These are phyloP conservation scores for Cunninghamia lanceolata DNA, from an alignment of 75 land plant species.

Conservation along the genomic window DNA sequence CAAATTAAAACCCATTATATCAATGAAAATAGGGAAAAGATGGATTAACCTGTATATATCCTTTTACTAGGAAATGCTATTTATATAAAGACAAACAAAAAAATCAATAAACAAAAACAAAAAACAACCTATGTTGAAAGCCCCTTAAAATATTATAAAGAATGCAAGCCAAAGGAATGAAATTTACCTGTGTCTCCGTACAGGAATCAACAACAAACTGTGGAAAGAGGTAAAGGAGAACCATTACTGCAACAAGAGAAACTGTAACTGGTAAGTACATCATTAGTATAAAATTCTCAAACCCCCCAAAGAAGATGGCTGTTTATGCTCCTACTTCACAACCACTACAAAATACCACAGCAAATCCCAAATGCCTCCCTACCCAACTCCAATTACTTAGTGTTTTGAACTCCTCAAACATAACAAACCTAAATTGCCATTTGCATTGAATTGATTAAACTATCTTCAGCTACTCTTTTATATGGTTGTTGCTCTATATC, in stretches of 20 bases:
- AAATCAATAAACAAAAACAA: background rate
- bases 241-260: background rate
- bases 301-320: background rate
- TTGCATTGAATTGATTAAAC: too few species aligned
- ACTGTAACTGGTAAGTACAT: background rate
- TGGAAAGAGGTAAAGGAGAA: background rate
- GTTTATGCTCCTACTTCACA: background rate
- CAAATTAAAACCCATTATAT: background rate
- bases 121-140: background rate
- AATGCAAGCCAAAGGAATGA: background rate
- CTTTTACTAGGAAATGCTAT: background rate
- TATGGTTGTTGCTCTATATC: too few species aligned
- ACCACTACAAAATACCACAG: background rate
- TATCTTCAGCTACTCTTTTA: too few species aligned
- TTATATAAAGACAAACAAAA: background rate
- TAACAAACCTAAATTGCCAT: too few species aligned
- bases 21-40: too few species aligned
- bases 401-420: too few species aligned
- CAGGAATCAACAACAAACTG: background rate
- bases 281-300: background rate
- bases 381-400: background rate
- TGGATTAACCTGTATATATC: too few species aligned
- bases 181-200: background rate
- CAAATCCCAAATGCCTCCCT: background rate
- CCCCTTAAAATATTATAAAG: background rate